These are phyloP conservation scores for Cystobasidium onofrii DNA, from an alignment of 768 basidiomycete species.

Conservation along the genomic window DNA sequence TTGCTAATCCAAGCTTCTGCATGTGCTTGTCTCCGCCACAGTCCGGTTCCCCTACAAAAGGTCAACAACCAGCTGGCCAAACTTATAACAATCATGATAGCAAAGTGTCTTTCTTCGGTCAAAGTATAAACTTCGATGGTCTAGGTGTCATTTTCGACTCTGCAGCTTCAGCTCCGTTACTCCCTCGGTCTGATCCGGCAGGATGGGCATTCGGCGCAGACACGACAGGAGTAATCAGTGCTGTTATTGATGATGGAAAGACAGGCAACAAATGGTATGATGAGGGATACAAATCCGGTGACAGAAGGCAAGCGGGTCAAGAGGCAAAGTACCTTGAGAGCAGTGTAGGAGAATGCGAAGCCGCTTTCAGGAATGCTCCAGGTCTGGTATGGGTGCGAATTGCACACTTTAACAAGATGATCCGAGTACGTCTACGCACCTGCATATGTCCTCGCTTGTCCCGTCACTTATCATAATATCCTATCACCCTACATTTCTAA, in stretches of 20 bases:
- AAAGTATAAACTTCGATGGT: slow-evolving; percentile 39
- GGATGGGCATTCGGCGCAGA: slow-evolving; percentile 26
- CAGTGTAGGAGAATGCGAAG: slow-evolving; percentile 41
- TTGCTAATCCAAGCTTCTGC: not conserved
- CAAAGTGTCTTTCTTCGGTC: slow-evolving; percentile 40
- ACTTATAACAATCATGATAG: slow-evolving; percentile 32
- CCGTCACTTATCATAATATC: too few species aligned
- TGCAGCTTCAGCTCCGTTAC: slow-evolving; percentile 35
- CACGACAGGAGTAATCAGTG: slow-evolving; percentile 38
- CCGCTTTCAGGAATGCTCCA: slow-evolving; percentile 40
- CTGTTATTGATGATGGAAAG: slow-evolving; percentile 40
- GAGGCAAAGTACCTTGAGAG: slow-evolving; percentile 39
- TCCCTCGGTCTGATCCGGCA: slow-evolving; percentile 33
- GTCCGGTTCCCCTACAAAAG: slow-evolving; percentile 30
- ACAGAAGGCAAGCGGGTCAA: slow-evolving; percentile 14
- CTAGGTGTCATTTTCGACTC: slow-evolving; percentile 42
- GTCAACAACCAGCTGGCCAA: not conserved
- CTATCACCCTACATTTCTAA: not conserved
- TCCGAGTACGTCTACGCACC: slow-evolving; percentile 32
- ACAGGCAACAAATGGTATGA: slow-evolving; percentile 34
- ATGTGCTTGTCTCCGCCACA: not conserved
- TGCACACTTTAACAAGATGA: slow-evolving; percentile 36
- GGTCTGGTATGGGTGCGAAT: slow-evolving; percentile 42
- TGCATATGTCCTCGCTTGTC: not conserved
- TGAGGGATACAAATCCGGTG: slow-evolving; percentile 29